These are phyloP conservation scores for Tetradesmus obliquus DNA, from an alignment of 139 green algal species.

Conservation along the genomic window DNA sequence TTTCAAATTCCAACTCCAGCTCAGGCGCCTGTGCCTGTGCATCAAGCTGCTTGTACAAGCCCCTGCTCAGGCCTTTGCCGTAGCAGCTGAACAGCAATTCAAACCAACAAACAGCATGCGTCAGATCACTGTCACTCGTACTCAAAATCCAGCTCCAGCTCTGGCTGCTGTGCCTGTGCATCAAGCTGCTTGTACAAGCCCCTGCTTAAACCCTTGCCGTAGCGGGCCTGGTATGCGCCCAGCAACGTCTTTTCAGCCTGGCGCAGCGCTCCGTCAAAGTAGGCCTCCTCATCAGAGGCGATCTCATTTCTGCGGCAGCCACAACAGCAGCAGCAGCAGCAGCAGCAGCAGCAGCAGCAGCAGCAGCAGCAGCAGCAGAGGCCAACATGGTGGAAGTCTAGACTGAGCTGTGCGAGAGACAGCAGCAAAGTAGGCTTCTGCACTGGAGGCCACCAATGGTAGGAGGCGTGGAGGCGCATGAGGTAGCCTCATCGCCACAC, in stretches of 20 bases:
- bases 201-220: not conserved
- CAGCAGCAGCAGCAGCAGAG: not conserved
- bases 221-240: not conserved
- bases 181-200: conserved; percentile 20
- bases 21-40: not conserved
- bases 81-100: not conserved
- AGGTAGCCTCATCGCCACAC: too few species aligned
- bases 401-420: too few species aligned
- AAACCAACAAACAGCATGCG: not conserved
- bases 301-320: not conserved
- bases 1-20: not conserved
- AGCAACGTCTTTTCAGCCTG: conserved; percentile 2
- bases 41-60: conserved; percentile 17
- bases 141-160: conserved; percentile 1
- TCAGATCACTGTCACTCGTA: not conserved
- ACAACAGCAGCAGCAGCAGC: not conserved
- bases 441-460: too few species aligned
- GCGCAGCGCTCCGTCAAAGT: conserved; percentile 37
- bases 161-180: not conserved
- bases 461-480: too few species aligned
- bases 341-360: not conserved
- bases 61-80: not conserved
- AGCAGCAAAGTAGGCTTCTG: too few species aligned
- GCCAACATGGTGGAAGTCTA: not conserved
- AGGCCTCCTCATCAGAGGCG: conserved; percentile 11